Evolutionary conservation across 352 stramenopile species (phyloP).

Genomic region (Halophytophthora batemanensis): DNA sequence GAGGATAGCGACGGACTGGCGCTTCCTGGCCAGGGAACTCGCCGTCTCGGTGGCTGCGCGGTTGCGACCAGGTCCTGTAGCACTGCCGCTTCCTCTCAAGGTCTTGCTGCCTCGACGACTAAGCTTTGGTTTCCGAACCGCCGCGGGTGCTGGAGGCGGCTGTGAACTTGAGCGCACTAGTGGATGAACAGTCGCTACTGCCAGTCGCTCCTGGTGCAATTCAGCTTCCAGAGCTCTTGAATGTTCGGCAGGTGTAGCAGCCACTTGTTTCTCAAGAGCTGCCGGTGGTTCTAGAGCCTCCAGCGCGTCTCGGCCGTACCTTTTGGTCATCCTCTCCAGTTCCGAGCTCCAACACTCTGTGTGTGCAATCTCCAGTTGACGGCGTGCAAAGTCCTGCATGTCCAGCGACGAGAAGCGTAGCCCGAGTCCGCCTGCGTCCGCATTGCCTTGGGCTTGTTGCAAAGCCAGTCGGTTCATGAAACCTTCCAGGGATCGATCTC

Average conservation of each 20-base stretch:
- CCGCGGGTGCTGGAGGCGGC: slow-evolving; percentile 7
- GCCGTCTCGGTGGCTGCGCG: background rate
- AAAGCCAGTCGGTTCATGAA: slow-evolving; percentile 66
- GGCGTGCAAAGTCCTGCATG: slow-evolving; percentile 35
- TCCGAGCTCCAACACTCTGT: slow-evolving; percentile 37
- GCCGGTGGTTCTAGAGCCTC: slow-evolving; percentile 7
- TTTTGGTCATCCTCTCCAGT: slow-evolving; percentile 53
- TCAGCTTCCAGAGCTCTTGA: background rate
- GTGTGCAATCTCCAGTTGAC: background rate
- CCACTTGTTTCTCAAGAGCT: slow-evolving; percentile 1
- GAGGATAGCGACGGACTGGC: slow-evolving; percentile 13
- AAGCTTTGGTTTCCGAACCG: slow-evolving; percentile 11
- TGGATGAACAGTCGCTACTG: slow-evolving; percentile 13
- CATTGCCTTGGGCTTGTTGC: slow-evolving; percentile 17
- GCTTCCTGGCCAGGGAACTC: slow-evolving; percentile 4
- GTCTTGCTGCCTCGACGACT: slow-evolving; percentile 16
- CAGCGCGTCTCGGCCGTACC: slow-evolving; percentile 36
- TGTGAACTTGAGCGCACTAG: slow-evolving; percentile 8
- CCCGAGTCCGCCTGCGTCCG: too few relatives aligned
- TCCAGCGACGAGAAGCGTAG: slow-evolving; percentile 43
- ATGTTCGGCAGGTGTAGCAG: background rate
- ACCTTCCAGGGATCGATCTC: slow-evolving; percentile 54
- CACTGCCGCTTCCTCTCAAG: background rate
- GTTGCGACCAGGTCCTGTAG: background rate
- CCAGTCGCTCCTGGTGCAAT: slow-evolving; percentile 1